Conservation (phyloP, 2,329 filamentous ascomycete species). For the Cladosporium sp. region DNA sequence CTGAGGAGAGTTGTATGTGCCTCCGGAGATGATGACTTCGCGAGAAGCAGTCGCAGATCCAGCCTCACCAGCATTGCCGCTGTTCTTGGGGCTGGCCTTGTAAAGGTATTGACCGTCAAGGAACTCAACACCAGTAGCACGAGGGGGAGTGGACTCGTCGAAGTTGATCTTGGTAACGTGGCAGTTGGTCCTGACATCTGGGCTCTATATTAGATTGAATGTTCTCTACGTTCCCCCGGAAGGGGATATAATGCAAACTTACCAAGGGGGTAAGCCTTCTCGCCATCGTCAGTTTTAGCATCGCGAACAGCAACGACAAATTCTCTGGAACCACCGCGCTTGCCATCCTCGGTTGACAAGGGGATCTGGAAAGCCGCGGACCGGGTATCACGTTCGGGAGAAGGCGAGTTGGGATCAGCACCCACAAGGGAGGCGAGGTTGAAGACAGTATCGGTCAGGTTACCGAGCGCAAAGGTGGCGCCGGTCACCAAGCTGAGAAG, state of each 20-base stretch:
- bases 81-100: slow-evolving; percentile 34
- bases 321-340: slow-evolving; percentile 46
- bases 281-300: slow-evolving; percentile 47
- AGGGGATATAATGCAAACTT: neutral
- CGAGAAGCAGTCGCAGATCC: slow-evolving; percentile 40
- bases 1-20: slow-evolving; percentile 62
- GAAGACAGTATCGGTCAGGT: slow-evolving; percentile 28
- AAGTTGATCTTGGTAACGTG: slow-evolving; percentile 64
- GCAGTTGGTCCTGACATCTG: slow-evolving; percentile 54
- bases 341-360: slow-evolving; percentile 43
- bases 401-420: slow-evolving; percentile 42
- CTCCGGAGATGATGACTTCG: slow-evolving; percentile 47
- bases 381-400: slow-evolving; percentile 41
- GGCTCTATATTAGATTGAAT: neutral
- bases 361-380: slow-evolving; percentile 57
- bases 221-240: no score
- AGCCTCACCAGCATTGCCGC: slow-evolving; percentile 31
- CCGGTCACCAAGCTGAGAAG: slow-evolving; percentile 51
- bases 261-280: slow-evolving; percentile 50
- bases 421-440: slow-evolving; percentile 26
- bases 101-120: slow-evolving; percentile 39
- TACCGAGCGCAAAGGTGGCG: slow-evolving; percentile 50
- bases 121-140: slow-evolving; percentile 41
- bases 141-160: slow-evolving; percentile 56
- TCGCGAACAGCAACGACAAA: slow-evolving; percentile 51